phyloP scores from a whole-genome alignment of 116 monocot genomes.

The Cymodocea nodosa region DNA sequence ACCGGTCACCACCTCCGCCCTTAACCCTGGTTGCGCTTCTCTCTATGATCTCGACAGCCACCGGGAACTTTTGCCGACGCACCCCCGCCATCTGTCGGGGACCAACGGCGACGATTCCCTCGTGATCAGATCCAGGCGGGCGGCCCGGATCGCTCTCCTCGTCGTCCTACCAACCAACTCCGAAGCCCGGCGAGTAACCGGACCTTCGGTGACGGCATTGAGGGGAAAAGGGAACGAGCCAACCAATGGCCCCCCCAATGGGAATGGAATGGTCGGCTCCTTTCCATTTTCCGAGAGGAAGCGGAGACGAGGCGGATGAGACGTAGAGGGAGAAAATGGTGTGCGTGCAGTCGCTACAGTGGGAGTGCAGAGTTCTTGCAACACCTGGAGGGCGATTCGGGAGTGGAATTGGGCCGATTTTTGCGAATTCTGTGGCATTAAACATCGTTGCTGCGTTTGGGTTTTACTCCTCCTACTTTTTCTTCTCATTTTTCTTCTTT shows the following conservation, averaged over 20 bases:
- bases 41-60: conserved; percentile 7
- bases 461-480: too few relatives aligned
- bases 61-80: background rate
- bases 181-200: background rate
- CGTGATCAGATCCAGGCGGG: conserved; percentile 2
- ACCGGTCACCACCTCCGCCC: too few relatives aligned
- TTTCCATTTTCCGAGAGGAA: background rate
- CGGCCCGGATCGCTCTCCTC: conserved; percentile 1
- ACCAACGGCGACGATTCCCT: conserved; percentile 1
- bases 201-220: background rate
- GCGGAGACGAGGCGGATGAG: background rate
- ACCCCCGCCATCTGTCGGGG: background rate
- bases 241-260: background rate
- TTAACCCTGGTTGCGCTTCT: too few relatives aligned
- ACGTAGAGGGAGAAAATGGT: background rate
- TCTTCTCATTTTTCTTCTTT: background rate
- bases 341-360: background rate
- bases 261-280: too few relatives aligned
- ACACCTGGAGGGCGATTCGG: conserved; percentile 35
- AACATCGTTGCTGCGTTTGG: background rate
- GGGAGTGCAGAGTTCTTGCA: conserved; percentile 27
- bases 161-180: conserved; percentile 1
- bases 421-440: background rate
- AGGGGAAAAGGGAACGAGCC: background rate
- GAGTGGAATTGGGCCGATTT: background rate